Conservation (phyloP, 2,329 filamentous ascomycete species). For the Purpureocillium lavendulum region DNA sequence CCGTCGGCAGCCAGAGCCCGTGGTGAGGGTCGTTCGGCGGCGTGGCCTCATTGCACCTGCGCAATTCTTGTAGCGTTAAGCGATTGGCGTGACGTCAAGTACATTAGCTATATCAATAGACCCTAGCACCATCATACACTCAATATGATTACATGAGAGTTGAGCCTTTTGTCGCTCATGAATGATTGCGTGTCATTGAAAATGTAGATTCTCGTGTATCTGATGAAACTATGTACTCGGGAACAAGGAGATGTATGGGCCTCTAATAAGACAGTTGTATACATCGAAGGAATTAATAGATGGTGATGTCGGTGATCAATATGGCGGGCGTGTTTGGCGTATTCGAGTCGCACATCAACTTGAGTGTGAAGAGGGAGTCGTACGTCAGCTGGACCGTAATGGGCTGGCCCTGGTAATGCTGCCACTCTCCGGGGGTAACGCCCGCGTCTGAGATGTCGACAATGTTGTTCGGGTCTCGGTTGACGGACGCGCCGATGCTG, state of each 20-base stretch:
- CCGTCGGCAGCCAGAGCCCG: conserved; percentile 11
- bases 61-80: no score
- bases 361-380: conserved; percentile 7
- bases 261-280: background rate
- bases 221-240: no score
- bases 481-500: conserved; percentile 5
- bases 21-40: conserved; percentile 12
- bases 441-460: conserved; percentile 4
- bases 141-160: no score
- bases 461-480: conserved; percentile 2
- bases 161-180: no score
- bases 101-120: no score
- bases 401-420: conserved; percentile 3
- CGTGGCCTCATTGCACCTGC: no score
- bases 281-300: background rate
- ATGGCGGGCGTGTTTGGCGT: background rate
- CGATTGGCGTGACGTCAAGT: no score
- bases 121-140: no score
- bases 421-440: conserved; percentile 4
- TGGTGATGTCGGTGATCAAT: background rate
- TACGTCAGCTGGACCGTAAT: conserved; percentile 5
- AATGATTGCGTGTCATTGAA: no score
- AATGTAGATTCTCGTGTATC: no score
- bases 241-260: background rate
- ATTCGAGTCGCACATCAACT: conserved; percentile 4